Base-by-base conservation (phyloP, 306 rosid genomes). In the Cicer cuneatum region DNA sequence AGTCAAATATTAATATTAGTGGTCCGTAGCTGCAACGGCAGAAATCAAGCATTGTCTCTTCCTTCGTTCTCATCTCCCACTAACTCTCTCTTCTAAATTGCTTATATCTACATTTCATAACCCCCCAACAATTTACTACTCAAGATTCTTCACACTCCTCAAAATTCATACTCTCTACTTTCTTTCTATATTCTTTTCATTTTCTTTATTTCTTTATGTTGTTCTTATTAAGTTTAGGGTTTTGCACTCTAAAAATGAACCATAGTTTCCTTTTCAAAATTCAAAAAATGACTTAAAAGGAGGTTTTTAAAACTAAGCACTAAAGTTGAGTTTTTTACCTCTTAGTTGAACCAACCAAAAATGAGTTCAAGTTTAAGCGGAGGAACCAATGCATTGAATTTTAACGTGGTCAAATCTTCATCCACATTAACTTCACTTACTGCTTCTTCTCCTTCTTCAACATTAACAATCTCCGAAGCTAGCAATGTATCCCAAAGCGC, bases 341-440 rank as follows among this genome's bases (percentile, higher is more conserved):
- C 14, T 18, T 51, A 3, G 21, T 45, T 7, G 10, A 14, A 24
- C 73, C 62, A 29, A 29, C 33, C 33, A 29, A 29, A 29, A 74
- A 89, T 89, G 93, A 86, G 90, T 72, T 84, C 96, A 48, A 89
- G 90, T 60, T 73, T 88, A 56, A 85, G 84, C 29, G 88, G 91
- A 60, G 87, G 91, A 79, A 80, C 85, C 79, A 85, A 83, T 33
- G 85, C 83, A 19, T 84, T 92, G 39, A 90, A 87, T 77, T 84
- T 89, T 21, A 90, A 90, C 41, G 81, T 83, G 16, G 66, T 83
- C 56, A 89, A 87, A 71, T 81, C 97, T 3, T 78, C 89, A 14
- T 86, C 86, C 0, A 84, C 87, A 29, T 16, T 77, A 65, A 84
- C 86, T 1, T 89, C 91, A 7, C 83, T 54, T 14, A 52, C 89